Base-by-base conservation (phyloP, 129 eudicot species). In the Gnaphalium uliginosum region DNA sequence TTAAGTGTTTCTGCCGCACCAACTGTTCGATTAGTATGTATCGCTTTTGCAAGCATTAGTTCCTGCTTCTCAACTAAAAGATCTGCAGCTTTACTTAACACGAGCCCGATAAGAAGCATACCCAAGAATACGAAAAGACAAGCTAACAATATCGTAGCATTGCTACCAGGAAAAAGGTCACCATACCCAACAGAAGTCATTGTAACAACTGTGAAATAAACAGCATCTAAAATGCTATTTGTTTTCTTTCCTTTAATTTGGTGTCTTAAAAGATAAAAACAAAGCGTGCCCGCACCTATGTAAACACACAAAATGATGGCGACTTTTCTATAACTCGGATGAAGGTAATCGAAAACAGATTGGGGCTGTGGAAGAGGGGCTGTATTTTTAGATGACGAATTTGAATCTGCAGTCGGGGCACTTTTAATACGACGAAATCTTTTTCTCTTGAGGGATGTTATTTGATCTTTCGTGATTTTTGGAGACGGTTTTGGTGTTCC, bases 101-200 rank as follows among this genome's bases (percentile, higher is more conserved):
- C 80, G 15, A 94, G 67, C 24, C 96, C 90, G 51, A 90, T 78
- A 25, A 94, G 76, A 72, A 89, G 91, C 98, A 94, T 90, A 30
- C 98, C 98, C 7, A 89, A 88, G 74, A 94, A 87, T 30, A 94
- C 98, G 72, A 90, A 90, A 29, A 77, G 85, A 80, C 97, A 90
- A 13, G 97, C 89, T 19, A 94, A 93, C 32, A 94, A 84, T 66
- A 88, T 94, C 2, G 91, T 58, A 21, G 74, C 59, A 18, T 71
- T 18, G 18, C 90, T 90, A 30, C 82, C 79, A 1, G 98, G 98
- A 43, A 87, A 91, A 13, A 94, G 93, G 69, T 94, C 98, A 8
- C 98, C 98, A 32, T 94, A 94, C 46, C 98, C 98, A 48, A 94
- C 97, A 9, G 96, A 88, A 5, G 97, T 94, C 98, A 94, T 94